Conservation (phyloP, 148 eudicot species). For the Persicaria maculosa region DNA sequence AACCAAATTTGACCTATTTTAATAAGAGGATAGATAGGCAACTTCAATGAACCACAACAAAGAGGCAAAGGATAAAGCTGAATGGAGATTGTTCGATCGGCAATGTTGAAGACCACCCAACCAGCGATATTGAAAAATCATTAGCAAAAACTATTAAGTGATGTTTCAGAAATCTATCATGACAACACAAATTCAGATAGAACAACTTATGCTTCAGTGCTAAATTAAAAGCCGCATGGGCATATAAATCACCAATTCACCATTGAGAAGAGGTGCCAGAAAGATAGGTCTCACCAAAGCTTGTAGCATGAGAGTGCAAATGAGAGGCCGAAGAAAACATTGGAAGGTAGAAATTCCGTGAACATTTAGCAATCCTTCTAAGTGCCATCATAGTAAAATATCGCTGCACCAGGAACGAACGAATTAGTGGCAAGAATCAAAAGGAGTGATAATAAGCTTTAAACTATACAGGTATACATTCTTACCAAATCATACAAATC, state of each 20-base stretch:
- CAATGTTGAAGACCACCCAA: neutral
- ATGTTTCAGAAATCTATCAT: neutral
- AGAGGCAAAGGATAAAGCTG: constrained; percentile 3
- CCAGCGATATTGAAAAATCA: neutral
- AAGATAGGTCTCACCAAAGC: constrained; percentile 51
- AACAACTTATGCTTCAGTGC: neutral
- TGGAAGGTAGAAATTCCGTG: constrained; percentile 36
- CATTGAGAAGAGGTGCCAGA: neutral
- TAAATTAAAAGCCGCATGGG: neutral
- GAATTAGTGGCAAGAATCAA: neutral
- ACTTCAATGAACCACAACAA: neutral
- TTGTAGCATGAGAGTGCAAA: constrained; percentile 87
- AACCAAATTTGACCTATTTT: neutral
- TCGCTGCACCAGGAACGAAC: neutral
- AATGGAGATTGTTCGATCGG: neutral
- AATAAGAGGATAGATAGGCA: neutral
- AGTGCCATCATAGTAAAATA: constrained; percentile 40
- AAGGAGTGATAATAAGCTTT: neutral
- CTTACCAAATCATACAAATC: neutral
- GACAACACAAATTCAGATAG: neutral
- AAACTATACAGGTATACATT: neutral
- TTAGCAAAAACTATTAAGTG: neutral
- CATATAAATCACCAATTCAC: neutral
- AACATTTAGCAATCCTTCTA: constrained; percentile 31
- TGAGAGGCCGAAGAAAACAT: constrained; percentile 28